Evolutionary conservation across 495 filamentous ascomycete species (phyloP), one percentile per base, ranked within the genome.

Genomic region (Podospora australis): DNA sequence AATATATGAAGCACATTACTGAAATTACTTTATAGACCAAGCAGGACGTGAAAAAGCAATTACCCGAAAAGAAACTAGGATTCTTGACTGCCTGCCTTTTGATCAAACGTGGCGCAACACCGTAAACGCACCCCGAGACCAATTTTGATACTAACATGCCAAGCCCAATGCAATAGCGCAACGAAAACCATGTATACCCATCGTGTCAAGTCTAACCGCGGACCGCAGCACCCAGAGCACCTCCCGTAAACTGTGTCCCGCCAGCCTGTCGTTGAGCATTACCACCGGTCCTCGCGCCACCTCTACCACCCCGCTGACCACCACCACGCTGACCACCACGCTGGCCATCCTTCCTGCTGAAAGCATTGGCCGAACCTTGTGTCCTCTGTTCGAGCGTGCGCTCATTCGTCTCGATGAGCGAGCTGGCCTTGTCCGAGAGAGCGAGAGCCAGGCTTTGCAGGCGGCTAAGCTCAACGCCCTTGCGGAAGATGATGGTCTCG

Each of bases 401-500:
- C 71, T 99, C 92, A 72, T 99, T 99, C 59, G 84, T 81, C 74
- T 99, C 92, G 67, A 97, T 95, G 21, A 99, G 78, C 38, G 83
- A 83, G 59, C 86, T 91, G 34, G 92, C 91, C 78, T 97, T 99
- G 74, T 99, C 92, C 48, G 86, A 86, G 39, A 99, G 72, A 19
- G 89, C 92, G 50, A 99, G 79, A 47, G 95, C 89, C 64, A 97
- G 73, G 70, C 87, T 95, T 73, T 99, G 92, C 44, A 99, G 81
- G 54, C 92, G 80, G 52, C 88, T 95, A 40, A 99, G 78, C 75
- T 99, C 94, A 46, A 99, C 92, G 40, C 92, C 92, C 83, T 97
- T 97, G 68, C 94, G 83, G 87, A 99, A 99, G 70, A 97, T 88
- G 67, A 99, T 90, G 29, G 89, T 91, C 50, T 86, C 82, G 67